Conservation (phyloP, 345 rosid genomes). For the Punica granatum region DNA sequence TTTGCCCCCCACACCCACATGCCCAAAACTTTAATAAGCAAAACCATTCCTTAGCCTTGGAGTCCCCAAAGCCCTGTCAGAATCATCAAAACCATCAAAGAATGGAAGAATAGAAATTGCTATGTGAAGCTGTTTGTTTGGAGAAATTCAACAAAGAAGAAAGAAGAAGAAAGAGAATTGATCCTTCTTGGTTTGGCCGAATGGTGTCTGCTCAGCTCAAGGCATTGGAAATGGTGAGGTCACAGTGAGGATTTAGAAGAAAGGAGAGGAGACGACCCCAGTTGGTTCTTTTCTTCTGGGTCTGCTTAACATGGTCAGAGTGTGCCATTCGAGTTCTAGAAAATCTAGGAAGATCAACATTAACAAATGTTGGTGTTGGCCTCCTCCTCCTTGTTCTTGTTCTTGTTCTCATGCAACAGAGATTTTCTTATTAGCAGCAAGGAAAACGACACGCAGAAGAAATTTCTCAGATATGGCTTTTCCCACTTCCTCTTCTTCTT, state of each 20-base stretch:
- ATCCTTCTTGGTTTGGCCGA: background rate
- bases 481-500: slow-evolving; percentile 3
- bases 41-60: slow-evolving; percentile 15
- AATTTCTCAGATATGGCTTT: slow-evolving; percentile 22
- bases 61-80: slow-evolving; percentile 7
- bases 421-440: background rate
- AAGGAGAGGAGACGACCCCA: background rate
- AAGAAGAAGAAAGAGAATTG: background rate
- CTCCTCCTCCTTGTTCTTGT: background rate
- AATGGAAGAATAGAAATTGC: slow-evolving; percentile 10
- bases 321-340: slow-evolving; percentile 32
- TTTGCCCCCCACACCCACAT: slow-evolving; percentile 60
- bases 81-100: slow-evolving; percentile 22
- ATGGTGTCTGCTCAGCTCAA: slow-evolving; percentile 8
- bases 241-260: slow-evolving; percentile 12
- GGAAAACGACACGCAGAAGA: background rate
- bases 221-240: slow-evolving; percentile 38
- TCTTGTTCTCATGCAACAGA: background rate
- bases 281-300: slow-evolving; percentile 3
- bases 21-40: slow-evolving; percentile 45
- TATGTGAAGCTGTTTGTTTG: background rate
- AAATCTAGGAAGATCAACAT: background rate
- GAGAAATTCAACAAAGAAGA: background rate
- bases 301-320: slow-evolving; percentile 28
- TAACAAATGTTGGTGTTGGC: background rate